Percentiles rank a stretch among this genome's conserved stretches.
phyloP scores from a whole-genome alignment of 495 filamentous ascomycete genomes.

The Staphylotrichum longicolle region DNA sequence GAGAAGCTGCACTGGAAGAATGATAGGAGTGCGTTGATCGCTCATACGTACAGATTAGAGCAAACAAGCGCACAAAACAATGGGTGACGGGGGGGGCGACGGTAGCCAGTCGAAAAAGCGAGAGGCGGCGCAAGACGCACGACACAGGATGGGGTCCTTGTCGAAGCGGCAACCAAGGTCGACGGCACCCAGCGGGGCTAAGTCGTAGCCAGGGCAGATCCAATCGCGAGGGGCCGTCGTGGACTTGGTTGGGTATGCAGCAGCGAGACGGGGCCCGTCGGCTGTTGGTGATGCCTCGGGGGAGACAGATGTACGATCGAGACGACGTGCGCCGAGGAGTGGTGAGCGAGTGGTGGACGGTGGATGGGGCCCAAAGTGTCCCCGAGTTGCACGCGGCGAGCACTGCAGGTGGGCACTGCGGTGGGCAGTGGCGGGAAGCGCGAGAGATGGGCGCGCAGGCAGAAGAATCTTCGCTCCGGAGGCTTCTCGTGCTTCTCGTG shows the following conservation, averaged over 20 bases:
- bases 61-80: slow-evolving; percentile 32
- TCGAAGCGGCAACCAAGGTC: slow-evolving; percentile 33
- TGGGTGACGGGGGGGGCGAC: slow-evolving; percentile 9
- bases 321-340: slow-evolving; percentile 5
- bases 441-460: not conserved
- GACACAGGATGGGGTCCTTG: slow-evolving; percentile 13
- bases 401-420: no score
- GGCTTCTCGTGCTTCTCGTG: not conserved
- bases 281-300: slow-evolving; percentile 8
- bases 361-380: no score
- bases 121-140: slow-evolving; percentile 29
- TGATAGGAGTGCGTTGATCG: slow-evolving; percentile 22
- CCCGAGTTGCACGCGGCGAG: no score
- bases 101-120: slow-evolving; percentile 31
- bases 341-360: not conserved
- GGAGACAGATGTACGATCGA: not conserved
- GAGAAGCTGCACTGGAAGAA: slow-evolving; percentile 25
- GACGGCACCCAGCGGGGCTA: slow-evolving; percentile 12
- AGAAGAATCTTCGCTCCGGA: slow-evolving; percentile 2
- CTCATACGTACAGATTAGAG: slow-evolving; percentile 21
- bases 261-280: not conserved
- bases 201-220: slow-evolving; percentile 17
- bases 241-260: slow-evolving; percentile 1
- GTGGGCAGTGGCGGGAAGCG: slow-evolving; percentile 2
- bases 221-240: slow-evolving; percentile 15